phyloP scores from a whole-genome alignment of 1,139 yeast genomes.

The Scheffersomyces titani region DNA sequence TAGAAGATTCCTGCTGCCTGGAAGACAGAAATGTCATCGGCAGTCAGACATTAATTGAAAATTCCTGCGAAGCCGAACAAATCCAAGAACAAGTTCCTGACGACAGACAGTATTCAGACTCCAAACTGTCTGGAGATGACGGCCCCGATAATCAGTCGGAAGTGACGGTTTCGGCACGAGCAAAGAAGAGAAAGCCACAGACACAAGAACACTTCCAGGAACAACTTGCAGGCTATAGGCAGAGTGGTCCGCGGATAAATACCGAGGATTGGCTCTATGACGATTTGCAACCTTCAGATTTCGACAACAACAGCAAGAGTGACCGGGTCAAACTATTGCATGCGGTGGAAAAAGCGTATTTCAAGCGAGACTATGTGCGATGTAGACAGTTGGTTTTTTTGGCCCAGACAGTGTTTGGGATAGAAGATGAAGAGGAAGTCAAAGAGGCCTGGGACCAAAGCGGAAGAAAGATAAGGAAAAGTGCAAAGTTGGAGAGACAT shows the following conservation, averaged over 20 bases:
- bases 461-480: constrained; percentile 27
- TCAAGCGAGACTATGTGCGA: constrained; percentile 39
- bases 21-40: background rate
- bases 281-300: constrained; percentile 18
- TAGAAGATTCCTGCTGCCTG: background rate
- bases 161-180: background rate
- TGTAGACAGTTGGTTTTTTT: constrained; percentile 39
- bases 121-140: background rate
- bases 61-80: background rate
- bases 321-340: constrained; percentile 38
- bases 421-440: constrained; percentile 17
- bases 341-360: constrained; percentile 55
- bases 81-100: background rate
- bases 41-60: background rate
- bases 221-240: constrained; percentile 47
- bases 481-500: constrained; percentile 44
- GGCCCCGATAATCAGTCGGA: background rate
- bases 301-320: constrained; percentile 30
- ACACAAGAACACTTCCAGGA: constrained; percentile 50
- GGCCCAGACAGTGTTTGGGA: constrained; percentile 32
- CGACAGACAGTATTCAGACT: background rate
- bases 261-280: constrained; percentile 47
- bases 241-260: constrained; percentile 53
- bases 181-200: constrained; percentile 53
- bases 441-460: constrained; percentile 25